Evolutionary conservation across 768 basidiomycete genomes (phyloP).

Genomic region (Coprinopsis marcescibilis): DNA sequence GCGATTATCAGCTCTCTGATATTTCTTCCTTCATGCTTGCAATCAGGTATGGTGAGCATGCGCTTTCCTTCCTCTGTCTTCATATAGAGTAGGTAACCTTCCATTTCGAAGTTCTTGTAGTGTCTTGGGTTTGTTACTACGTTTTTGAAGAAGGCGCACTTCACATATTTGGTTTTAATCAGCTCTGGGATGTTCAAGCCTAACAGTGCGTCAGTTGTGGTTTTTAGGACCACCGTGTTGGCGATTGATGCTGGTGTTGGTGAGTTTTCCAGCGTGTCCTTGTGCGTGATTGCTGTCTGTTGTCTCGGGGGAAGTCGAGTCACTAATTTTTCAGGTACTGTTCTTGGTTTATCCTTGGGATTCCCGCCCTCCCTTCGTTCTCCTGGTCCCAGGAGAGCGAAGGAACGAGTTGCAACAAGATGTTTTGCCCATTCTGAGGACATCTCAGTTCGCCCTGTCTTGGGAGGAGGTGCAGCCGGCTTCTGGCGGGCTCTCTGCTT

Average conservation of each 20-base stretch:
- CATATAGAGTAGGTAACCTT: conserved; percentile 14
- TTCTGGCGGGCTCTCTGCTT: background rate
- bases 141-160: conserved; percentile 14
- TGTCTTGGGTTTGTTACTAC: conserved; percentile 11
- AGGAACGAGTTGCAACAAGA: background rate
- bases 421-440: background rate
- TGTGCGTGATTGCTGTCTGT: background rate
- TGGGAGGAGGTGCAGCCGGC: background rate
- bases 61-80: conserved; percentile 2
- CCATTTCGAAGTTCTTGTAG: conserved; percentile 14
- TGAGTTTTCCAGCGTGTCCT: background rate
- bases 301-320: background rate
- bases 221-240: background rate
- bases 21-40: conserved; percentile 9
- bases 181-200: background rate
- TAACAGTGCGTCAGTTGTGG: background rate
- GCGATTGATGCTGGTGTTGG: background rate
- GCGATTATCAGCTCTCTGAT: conserved; percentile 26
- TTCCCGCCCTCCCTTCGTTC: conserved; percentile 1
- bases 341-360: background rate
- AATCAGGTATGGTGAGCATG: conserved; percentile 18
- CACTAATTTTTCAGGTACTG: background rate
- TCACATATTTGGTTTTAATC: conserved; percentile 4
- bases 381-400: background rate
- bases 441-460: background rate